phyloP scores from a whole-genome alignment of 805 yeast genomes.

The Starmerella geochares region DNA sequence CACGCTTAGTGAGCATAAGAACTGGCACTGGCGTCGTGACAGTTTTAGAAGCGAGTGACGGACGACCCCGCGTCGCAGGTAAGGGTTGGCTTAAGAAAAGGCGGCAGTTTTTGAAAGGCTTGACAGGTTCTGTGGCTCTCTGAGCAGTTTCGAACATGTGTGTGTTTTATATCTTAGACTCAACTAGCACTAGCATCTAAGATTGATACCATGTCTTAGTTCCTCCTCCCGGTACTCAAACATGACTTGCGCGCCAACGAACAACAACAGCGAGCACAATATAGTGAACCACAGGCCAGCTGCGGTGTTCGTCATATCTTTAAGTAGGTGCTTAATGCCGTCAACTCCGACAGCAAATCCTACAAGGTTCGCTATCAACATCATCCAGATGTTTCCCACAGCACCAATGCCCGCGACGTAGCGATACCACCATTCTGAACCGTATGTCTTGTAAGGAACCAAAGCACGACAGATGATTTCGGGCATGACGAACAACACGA shows the following conservation, averaged over 20 bases:
- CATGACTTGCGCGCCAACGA: constrained; percentile 85
- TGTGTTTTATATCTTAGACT: no score
- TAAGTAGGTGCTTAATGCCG: constrained; percentile 58
- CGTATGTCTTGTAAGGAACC: constrained; percentile 34
- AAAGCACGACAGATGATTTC: constrained; percentile 55
- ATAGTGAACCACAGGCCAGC: constrained; percentile 51
- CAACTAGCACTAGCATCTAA: constrained; percentile 47
- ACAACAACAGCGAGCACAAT: constrained; percentile 58
- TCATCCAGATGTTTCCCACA: constrained; percentile 85
- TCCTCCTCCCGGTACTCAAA: constrained; percentile 84
- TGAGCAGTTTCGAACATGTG: no score
- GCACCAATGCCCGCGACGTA: constrained; percentile 80
- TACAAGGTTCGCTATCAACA: constrained; percentile 92
- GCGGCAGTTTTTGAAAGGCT: no score
- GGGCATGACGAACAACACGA: constrained; percentile 78
- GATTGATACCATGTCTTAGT: constrained; percentile 68
- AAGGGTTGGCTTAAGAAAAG: not conserved
- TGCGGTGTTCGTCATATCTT: constrained; percentile 61
- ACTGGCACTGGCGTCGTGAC: not conserved
- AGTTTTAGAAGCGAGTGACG: not conserved
- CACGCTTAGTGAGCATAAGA: constrained; percentile 2
- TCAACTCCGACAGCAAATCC: constrained; percentile 92
- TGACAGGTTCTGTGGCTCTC: no score
- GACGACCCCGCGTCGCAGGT: not conserved
- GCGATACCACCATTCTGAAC: constrained; percentile 57